Conservation (phyloP, 2,329 filamentous ascomycete genomes). For the Pyrenophora seminiperda region DNA sequence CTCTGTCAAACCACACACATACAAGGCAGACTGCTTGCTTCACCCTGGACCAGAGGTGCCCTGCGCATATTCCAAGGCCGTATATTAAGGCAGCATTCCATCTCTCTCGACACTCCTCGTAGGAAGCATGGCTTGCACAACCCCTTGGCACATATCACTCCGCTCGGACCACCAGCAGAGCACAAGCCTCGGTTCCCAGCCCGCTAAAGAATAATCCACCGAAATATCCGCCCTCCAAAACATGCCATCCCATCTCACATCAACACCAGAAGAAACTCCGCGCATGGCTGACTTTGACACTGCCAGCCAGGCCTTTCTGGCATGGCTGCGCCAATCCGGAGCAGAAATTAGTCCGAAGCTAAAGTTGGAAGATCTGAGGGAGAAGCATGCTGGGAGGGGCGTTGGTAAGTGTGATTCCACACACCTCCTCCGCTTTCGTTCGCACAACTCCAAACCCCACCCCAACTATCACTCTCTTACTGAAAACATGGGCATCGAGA, state of each 20-base stretch:
- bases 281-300: conserved; percentile 46
- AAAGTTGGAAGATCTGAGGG: conserved; percentile 62
- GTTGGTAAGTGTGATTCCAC: conserved; percentile 59
- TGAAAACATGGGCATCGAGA: neutral
- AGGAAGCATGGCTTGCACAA: neutral
- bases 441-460: too few species aligned
- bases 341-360: conserved; percentile 64
- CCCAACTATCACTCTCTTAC: neutral
- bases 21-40: too few species aligned
- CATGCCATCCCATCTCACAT: conserved; percentile 22
- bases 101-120: neutral
- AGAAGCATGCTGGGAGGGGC: conserved; percentile 63
- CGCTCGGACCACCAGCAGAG: conserved; percentile 26
- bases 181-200: conserved; percentile 27
- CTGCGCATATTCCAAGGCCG: too few species aligned
- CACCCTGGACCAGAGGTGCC: too few species aligned
- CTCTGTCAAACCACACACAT: too few species aligned
- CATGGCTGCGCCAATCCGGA: conserved; percentile 61
- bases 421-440: too few species aligned
- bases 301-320: conserved; percentile 58
- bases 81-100: too few species aligned
- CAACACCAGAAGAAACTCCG: conserved; percentile 11
- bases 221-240: conserved; percentile 20
- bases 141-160: conserved; percentile 8
- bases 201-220: conserved; percentile 27